These are phyloP conservation scores for Botrytis deweyae DNA, from an alignment of 2,329 filamentous ascomycete genomes.

Conservation along the genomic window DNA sequence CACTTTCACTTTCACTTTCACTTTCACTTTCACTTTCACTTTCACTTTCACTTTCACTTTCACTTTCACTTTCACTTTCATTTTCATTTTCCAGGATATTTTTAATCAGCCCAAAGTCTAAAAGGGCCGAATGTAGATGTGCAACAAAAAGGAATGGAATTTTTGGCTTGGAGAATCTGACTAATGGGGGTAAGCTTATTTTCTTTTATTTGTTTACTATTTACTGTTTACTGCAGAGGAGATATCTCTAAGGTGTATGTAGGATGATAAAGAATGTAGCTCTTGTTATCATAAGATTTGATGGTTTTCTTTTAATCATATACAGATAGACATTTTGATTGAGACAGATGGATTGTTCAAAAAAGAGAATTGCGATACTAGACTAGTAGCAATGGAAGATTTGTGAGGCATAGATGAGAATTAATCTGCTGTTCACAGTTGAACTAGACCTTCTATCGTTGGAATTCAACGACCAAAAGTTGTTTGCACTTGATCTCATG, in stretches of 20 bases:
- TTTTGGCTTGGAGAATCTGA: not conserved
- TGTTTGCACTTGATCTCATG: too few relatives aligned
- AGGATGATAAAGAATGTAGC: not conserved
- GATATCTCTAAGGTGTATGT: not conserved
- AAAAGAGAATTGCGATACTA: too few relatives aligned
- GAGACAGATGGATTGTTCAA: fast-evolving
- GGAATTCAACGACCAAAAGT: too few relatives aligned
- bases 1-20: not conserved
- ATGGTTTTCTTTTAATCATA: not conserved
- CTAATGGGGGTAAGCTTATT: not conserved
- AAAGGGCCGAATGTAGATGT: not conserved
- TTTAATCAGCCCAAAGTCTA: not conserved
- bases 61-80: too few relatives aligned
- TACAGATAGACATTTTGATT: too few relatives aligned
- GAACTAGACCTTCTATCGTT: too few relatives aligned
- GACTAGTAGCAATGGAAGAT: too few relatives aligned
- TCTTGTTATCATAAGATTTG: not conserved
- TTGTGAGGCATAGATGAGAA: too few relatives aligned
- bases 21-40: too few relatives aligned
- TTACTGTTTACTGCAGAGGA: not conserved
- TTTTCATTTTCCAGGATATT: not conserved
- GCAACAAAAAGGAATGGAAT: not conserved
- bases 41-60: not conserved
- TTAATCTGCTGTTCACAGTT: too few relatives aligned
- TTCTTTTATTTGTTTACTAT: not conserved